These are phyloP conservation scores for Tuber calosporum DNA, from an alignment of 495 filamentous ascomycete species.

Conservation along the genomic window DNA sequence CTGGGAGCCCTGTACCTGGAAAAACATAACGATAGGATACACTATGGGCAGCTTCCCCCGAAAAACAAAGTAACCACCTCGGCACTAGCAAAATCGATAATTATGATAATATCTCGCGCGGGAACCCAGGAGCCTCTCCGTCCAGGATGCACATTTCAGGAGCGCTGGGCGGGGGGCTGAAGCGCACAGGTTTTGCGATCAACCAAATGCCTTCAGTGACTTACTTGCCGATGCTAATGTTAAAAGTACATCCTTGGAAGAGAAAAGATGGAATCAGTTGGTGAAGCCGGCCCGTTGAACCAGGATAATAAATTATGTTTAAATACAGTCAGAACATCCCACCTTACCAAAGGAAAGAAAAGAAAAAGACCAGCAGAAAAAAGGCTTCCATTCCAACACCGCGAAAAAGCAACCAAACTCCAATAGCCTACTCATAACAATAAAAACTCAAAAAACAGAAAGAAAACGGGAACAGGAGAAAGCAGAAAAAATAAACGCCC, in stretches of 20 bases:
- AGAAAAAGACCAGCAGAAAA: not conserved
- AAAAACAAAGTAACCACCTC: too few species aligned
- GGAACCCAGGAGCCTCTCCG: not conserved
- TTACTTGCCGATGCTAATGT: not conserved
- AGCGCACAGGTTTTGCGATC: not conserved
- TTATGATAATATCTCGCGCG: not conserved
- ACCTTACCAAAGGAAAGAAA: not conserved
- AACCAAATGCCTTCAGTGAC: not conserved
- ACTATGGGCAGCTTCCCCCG: too few species aligned
- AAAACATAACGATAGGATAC: too few species aligned
- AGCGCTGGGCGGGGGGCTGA: not conserved
- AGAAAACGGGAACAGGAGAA: not conserved
- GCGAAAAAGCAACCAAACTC: slow-evolving; percentile 4
- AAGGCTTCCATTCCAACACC: not conserved
- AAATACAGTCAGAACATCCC: not conserved
- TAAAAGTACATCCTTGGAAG: not conserved
- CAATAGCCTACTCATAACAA: too few species aligned
- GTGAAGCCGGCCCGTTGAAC: not conserved
- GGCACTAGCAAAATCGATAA: not conserved
- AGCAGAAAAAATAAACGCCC: not conserved
- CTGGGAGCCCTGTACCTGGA: too few species aligned
- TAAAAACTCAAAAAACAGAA: too few species aligned
- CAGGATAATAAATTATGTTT: too few species aligned
- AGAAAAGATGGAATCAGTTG: not conserved
- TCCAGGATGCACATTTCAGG: not conserved